These are phyloP conservation scores for Pontederia paniculata DNA, from an alignment of 176 grass and related monocot species.

Conservation along the genomic window DNA sequence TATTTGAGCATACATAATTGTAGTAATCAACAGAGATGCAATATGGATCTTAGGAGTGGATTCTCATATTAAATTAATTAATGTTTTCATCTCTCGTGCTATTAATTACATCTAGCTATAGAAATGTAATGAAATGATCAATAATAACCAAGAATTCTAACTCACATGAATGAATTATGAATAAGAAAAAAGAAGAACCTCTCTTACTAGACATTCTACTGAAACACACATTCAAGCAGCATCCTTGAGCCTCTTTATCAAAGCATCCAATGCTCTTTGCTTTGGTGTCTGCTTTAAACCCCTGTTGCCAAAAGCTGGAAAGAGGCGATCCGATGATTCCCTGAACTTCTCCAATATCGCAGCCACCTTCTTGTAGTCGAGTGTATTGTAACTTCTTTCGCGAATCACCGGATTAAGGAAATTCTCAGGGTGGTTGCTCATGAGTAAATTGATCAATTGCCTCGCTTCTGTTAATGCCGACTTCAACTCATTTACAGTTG, in stretches of 20 bases:
- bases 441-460: slow-evolving; percentile 85
- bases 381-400: slow-evolving; percentile 86
- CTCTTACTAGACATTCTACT: slow-evolving; percentile 28
- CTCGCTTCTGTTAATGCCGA: slow-evolving; percentile 59
- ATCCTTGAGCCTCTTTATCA: slow-evolving; percentile 91
- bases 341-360: slow-evolving; percentile 86
- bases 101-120: slow-evolving; percentile 19
- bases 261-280: slow-evolving; percentile 76
- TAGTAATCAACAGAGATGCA: too few species aligned
- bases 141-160: slow-evolving; percentile 13
- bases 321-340: slow-evolving; percentile 89
- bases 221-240: slow-evolving; percentile 40
- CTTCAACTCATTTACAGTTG: slow-evolving; percentile 52
- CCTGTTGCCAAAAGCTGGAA: slow-evolving; percentile 72
- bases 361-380: slow-evolving; percentile 84
- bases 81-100: too few species aligned
- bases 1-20: too few species aligned
- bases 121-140: slow-evolving; percentile 29
- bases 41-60: too few species aligned
- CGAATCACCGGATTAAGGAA: slow-evolving; percentile 87
- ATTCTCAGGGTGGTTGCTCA: slow-evolving; percentile 85
- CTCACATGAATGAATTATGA: slow-evolving; percentile 12
- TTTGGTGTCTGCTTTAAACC: slow-evolving; percentile 61
- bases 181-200: slow-evolving; percentile 22
- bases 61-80: too few species aligned